These are phyloP conservation scores for Colletotrichum sp. DNA, from an alignment of 2,329 filamentous ascomycete species.

Conservation along the genomic window DNA sequence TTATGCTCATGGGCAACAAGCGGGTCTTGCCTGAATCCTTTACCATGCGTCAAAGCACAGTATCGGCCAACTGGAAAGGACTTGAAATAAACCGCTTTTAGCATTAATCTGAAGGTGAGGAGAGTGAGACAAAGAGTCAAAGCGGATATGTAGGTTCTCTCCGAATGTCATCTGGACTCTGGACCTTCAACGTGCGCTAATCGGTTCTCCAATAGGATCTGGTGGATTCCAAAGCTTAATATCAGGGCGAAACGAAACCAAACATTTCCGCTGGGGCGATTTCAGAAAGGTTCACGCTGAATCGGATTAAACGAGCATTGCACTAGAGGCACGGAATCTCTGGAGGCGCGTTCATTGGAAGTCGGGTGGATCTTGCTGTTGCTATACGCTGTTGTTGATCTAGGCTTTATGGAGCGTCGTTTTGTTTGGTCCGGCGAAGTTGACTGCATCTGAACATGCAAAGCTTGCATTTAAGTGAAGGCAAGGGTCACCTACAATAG, in stretches of 20 bases:
- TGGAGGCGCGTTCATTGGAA: neutral
- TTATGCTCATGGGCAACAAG: neutral
- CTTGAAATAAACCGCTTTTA: neutral
- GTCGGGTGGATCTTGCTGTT: neutral
- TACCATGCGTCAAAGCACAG: neutral
- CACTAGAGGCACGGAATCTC: neutral
- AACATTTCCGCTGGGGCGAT: neutral
- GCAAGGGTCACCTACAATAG: neutral
- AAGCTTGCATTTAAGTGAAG: neutral
- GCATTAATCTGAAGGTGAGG: neutral
- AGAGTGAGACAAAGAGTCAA: conserved; percentile 9
- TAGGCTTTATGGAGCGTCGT: neutral
- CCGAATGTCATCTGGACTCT: neutral
- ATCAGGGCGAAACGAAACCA: neutral
- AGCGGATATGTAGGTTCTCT: neutral
- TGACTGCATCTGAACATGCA: neutral
- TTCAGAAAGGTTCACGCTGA: neutral
- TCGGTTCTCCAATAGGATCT: neutral
- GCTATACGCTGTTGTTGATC: neutral
- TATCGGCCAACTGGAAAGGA: neutral
- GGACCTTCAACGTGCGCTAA: neutral
- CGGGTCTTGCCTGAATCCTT: neutral
- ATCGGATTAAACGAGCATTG: neutral
- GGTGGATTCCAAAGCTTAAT: neutral
- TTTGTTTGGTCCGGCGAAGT: neutral